Evolutionary conservation across 345 rosid genomes (phyloP).

Genomic region (Eucalyptus pauciflora): DNA sequence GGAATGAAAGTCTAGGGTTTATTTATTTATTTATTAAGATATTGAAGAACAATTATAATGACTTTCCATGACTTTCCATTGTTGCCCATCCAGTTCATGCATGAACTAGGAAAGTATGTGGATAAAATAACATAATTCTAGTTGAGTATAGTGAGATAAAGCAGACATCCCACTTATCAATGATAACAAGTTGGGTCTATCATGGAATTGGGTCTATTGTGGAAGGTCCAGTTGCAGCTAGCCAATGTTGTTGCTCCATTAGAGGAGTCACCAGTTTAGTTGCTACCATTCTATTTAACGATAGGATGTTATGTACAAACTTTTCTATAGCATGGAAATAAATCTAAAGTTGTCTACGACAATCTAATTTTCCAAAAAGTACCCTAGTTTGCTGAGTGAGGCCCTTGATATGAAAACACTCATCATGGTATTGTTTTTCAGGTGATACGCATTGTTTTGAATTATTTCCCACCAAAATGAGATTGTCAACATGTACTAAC

Average conservation of each 20-base stretch:
- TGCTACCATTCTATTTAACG: neutral
- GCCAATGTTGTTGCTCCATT: neutral
- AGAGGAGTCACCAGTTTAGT: neutral
- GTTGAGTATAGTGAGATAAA: neutral
- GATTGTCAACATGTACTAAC: neutral
- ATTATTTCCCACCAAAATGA: neutral
- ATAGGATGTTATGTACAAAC: neutral
- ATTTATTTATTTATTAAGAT: neutral
- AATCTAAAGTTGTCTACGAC: too few relatives aligned
- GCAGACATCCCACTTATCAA: neutral
- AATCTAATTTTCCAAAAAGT: neutral
- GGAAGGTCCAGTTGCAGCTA: neutral
- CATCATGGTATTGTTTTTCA: neutral
- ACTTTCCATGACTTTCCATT: neutral
- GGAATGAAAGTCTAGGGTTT: neutral
- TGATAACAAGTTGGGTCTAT: neutral
- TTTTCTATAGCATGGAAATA: neutral
- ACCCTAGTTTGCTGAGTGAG: neutral
- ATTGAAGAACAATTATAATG: neutral
- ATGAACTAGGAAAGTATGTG: neutral
- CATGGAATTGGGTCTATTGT: neutral
- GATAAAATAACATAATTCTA: neutral
- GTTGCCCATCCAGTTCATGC: neutral
- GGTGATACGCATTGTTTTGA: neutral
- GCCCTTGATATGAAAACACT: neutral